phyloP scores from a whole-genome alignment of 2,329 filamentous ascomycete species.

The Xylaria sp. region DNA sequence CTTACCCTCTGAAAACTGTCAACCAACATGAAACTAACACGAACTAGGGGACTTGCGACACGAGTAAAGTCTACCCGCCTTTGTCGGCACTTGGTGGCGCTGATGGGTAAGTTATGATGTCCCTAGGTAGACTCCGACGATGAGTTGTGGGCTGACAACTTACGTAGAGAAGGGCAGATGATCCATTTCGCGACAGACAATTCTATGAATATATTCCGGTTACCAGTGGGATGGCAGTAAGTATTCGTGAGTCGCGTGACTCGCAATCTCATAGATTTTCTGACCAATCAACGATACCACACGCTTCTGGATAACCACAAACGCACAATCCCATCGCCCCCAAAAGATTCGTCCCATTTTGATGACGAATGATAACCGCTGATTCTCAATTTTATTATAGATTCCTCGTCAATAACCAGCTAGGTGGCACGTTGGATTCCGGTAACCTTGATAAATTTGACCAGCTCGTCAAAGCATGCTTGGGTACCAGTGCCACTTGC shows the following conservation, averaged over 20 bases:
- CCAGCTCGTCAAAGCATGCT: constrained; percentile 54
- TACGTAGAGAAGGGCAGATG: constrained; percentile 53
- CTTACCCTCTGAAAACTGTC: not conserved
- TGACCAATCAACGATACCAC: too few species aligned
- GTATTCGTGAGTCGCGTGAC: not conserved
- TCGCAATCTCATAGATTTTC: too few species aligned
- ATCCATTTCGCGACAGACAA: constrained; percentile 59
- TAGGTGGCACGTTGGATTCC: constrained; percentile 50
- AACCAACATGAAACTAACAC: not conserved
- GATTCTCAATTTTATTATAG: not conserved
- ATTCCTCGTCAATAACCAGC: constrained; percentile 49
- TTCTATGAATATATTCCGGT: constrained; percentile 59
- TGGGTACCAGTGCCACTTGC: constrained; percentile 54
- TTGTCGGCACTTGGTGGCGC: constrained; percentile 24
- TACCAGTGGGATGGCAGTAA: constrained; percentile 58
- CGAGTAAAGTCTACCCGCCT: constrained; percentile 18
- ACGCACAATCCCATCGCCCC: too few species aligned
- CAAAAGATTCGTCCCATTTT: too few species aligned
- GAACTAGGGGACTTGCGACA: constrained; percentile 27
- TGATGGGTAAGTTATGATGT: constrained; percentile 23
- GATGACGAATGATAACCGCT: too few species aligned
- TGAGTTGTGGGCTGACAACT: not conserved
- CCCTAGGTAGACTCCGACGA: not conserved
- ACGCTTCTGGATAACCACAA: not conserved
- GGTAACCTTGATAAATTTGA: constrained; percentile 54